Evolutionary conservation across 306 rosid genomes (phyloP), one percentile per base, ranked within the genome.

Genomic region (Cyamopsis tetragonoloba): DNA sequence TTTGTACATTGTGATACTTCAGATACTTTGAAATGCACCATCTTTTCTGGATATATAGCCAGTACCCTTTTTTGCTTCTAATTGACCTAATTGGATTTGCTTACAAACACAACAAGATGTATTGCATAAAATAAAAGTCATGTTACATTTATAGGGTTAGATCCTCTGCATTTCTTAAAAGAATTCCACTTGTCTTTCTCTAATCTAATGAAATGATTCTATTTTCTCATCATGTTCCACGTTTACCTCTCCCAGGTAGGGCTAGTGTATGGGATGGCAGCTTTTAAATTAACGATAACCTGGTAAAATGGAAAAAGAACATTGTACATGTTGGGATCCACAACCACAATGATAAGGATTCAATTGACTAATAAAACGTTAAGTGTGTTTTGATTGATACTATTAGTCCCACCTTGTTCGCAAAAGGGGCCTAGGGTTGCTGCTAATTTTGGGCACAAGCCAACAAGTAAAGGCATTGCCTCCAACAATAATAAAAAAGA

Each of bases 1-100:
- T 50, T 72, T 80, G 74, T 79, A 76, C 79, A 38, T 74, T 79
- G 89, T 79, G 79, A 59, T 59, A 66, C 70, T 9, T 71, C 70
- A 82, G 54, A 62, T 73, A 61, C 77, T 66, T 14, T 37, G 27
- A 19, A 41, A 38, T 72, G 65, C 78, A 72, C 77, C 24, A 26
- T n/a, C 6, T 28, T 30, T n/a, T n/a, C n/a, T n/a, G n/a, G n/a
- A n/a, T n/a, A n/a, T n/a, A n/a, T n/a, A n/a, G n/a, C n/a, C n/a
- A n/a, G n/a, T n/a, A n/a, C n/a, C n/a, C n/a, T n/a, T n/a, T n/a
- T n/a, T n/a, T n/a, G n/a, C n/a, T n/a, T n/a, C n/a, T n/a, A n/a
- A n/a, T n/a, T n/a, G n/a, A n/a, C n/a, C n/a, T n/a, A n/a, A n/a
- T n/a, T n/a, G n/a, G n/a, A n/a, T n/a, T n/a, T n/a, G n/a, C n/a